phyloP scores from a whole-genome alignment of 352 stramenopile genomes.

The Achlya hypogyna region DNA sequence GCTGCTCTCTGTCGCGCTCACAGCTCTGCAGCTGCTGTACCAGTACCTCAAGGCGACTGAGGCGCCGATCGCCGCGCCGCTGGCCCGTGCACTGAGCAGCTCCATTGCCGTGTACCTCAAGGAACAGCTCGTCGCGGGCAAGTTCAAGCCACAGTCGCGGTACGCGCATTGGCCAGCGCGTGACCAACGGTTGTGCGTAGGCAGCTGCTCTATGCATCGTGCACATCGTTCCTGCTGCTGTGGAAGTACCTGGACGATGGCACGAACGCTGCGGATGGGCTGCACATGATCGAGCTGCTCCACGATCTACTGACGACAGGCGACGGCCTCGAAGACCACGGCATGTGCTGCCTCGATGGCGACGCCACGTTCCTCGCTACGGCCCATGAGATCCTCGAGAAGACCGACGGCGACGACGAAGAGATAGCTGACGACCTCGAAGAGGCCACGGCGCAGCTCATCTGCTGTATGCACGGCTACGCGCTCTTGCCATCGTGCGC shows the following conservation, averaged over 20 bases:
- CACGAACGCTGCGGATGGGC: neutral
- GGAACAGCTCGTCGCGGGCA: neutral
- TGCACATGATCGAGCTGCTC: conserved; percentile 1
- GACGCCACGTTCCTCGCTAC: neutral
- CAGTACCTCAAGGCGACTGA: neutral
- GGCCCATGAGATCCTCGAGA: neutral
- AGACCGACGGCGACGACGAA: neutral
- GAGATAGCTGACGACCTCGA: conserved; percentile 29
- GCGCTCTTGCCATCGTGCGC: conserved; percentile 44
- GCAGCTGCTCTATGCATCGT: conserved; percentile 14
- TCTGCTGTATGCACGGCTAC: conserved; percentile 62
- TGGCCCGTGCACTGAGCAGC: neutral
- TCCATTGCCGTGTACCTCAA: conserved; percentile 15
- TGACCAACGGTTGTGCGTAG: neutral
- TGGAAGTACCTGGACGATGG: conserved; percentile 13
- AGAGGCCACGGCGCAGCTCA: conserved; percentile 50
- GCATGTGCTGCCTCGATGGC: neutral
- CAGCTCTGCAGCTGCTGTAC: conserved; percentile 3
- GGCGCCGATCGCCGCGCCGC: neutral
- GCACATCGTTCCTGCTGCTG: conserved; percentile 10
- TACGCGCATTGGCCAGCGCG: neutral
- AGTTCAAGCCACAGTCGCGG: conserved; percentile 4
- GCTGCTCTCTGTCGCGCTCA: neutral
- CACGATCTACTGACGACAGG: conserved; percentile 13
- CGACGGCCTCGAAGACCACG: conserved; percentile 7